Evolutionary conservation across 2,329 filamentous ascomycete species (phyloP).

Genomic region (Emergomyces pasteurianus): DNA sequence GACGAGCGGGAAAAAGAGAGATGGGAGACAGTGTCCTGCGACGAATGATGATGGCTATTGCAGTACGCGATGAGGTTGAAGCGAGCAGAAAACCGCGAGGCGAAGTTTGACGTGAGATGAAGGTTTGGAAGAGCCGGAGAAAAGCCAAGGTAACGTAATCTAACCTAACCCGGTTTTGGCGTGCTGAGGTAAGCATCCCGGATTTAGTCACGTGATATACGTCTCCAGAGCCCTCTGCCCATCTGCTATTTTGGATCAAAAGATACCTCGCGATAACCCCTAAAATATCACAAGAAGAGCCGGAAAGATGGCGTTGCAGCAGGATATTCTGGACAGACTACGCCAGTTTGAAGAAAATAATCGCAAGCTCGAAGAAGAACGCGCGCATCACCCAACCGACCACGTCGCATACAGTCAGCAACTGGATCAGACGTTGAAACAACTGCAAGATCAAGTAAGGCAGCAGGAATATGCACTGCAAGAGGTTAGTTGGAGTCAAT

Average conservation of each 20-base stretch:
- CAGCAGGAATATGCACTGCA: slow-evolving; percentile 37
- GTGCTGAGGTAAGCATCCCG: background rate
- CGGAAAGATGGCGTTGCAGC: background rate
- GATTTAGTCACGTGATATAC: background rate
- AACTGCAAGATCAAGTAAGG: slow-evolving; percentile 46
- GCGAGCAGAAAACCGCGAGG: background rate
- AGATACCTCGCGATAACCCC: no score
- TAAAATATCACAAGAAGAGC: background rate
- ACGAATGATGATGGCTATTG: background rate
- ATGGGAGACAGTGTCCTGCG: background rate
- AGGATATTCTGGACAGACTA: slow-evolving; percentile 9
- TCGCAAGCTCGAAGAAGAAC: slow-evolving; percentile 23
- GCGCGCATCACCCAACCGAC: slow-evolving; percentile 17
- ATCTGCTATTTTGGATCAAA: no score
- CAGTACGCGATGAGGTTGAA: background rate
- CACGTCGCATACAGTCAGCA: slow-evolving; percentile 24
- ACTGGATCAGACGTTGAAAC: slow-evolving; percentile 55
- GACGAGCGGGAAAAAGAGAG: background rate
- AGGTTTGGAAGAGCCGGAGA: background rate
- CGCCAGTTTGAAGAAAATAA: slow-evolving; percentile 22
- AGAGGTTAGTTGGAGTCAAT: slow-evolving; percentile 23
- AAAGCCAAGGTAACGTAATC: no score
- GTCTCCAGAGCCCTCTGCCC: no score
- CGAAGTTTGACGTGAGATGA: background rate
- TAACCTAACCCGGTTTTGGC: no score